Base-by-base conservation (phyloP, 441 rosid genomes). In the California macrophylla region DNA sequence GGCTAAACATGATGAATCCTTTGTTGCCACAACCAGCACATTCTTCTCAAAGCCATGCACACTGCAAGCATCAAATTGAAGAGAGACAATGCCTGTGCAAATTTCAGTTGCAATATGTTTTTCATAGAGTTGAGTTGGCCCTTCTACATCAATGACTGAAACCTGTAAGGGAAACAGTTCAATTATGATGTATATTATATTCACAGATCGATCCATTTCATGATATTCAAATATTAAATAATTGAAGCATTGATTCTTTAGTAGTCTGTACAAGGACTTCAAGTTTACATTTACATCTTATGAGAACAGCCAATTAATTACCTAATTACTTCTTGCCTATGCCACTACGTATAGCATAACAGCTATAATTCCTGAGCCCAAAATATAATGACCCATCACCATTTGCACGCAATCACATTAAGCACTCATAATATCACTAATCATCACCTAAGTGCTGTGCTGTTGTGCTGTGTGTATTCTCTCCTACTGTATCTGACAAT, bases 11-110 rank as follows among this genome's bases (percentile, higher is more conserved):
- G 97, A 88, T 4, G 97, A 91, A 71, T 91, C 97, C 80, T 81
- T 90, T 15, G 96, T 87, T 38, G 91, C 91, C 70, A 87, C 85
- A 75, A 86, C 86, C 70, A 94, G 76, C 30, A 79, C 76, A 29
- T 90, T 94, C 86, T 86, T 90, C 82, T 90, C 91, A 52, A 91
- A 94, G 34, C 88, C 91, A 72, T 86, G 97, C 66, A 90, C 74
- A 76, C 42, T 77, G 71, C 90, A 90, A 76, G 87, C 82, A 73
- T 85, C 89, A 74, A 81, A 89, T 68, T 86, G 92, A 79, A 85
- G 71, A 38, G 96, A 85, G 74, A 82, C 76, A 69, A 91, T 81
- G 64, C 96, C 89, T 66, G 86, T 50, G 40, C 91, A 82, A 67
- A 91, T 83, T 36, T 85, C 96, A 76, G 86, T 88, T 45, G 85